A percentile compares a stretch with the other conserved stretches of the same genome.
Conservation (phyloP, 345 rosid species). For the Erucastrum elatum region DNA sequence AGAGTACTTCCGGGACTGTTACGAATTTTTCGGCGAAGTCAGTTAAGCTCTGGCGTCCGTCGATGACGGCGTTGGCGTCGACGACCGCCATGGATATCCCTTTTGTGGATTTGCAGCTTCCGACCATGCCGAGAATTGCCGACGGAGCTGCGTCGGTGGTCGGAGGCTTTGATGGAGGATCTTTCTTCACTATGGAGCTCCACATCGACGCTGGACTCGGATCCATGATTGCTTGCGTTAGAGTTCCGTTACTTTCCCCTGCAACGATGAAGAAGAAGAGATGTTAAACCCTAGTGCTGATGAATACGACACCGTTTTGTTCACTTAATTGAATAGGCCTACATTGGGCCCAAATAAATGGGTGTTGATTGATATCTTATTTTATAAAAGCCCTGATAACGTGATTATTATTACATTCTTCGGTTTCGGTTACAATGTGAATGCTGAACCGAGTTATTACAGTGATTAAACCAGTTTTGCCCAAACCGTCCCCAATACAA, state of each 20-base stretch:
- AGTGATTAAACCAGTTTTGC: neutral
- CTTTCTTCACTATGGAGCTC: conserved; percentile 69
- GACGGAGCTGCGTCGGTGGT: conserved; percentile 22
- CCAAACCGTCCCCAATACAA: neutral
- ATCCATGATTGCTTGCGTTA: conserved; percentile 24
- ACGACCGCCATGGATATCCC: conserved; percentile 80
- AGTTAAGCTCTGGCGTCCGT: conserved; percentile 61
- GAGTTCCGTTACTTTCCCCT: conserved; percentile 22
- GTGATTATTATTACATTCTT: neutral
- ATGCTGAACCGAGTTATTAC: neutral
- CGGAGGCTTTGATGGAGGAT: conserved; percentile 37
- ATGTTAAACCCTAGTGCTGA: neutral
- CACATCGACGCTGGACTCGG: conserved; percentile 52
- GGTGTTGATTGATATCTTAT: neutral
- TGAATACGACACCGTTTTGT: neutral
- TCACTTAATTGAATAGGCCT: conserved; percentile 4
- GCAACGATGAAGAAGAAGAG: conserved; percentile 16
- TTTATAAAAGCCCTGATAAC: neutral
- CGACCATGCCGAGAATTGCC: conserved; percentile 44
- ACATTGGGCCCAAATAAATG: neutral
- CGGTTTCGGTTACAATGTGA: neutral
- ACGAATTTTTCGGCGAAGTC: conserved; percentile 71
- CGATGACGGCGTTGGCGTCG: conserved; percentile 88
- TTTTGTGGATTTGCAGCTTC: conserved; percentile 66
- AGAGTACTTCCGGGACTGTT: conserved; percentile 75